Percentiles rank a stretch among this genome's conserved stretches.
phyloP scores from a whole-genome alignment of 306 rosid species.

The Arachis stenosperma region DNA sequence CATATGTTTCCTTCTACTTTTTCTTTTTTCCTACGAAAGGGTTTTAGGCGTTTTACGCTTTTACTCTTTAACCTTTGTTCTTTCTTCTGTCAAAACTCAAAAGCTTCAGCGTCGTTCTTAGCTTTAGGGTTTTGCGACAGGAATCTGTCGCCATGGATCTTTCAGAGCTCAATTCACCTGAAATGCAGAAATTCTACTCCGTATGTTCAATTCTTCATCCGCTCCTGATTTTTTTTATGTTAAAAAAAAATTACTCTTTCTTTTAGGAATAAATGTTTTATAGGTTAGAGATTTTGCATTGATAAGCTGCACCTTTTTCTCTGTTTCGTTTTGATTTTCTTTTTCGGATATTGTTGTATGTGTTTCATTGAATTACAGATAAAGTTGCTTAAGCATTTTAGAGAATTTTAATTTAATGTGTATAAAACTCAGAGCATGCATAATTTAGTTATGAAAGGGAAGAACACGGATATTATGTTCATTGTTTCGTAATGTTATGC shows the following conservation, averaged over 20 bases:
- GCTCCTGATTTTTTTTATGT: background rate
- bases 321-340: background rate
- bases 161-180: conserved; percentile 61
- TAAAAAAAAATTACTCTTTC: background rate
- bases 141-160: conserved; percentile 65
- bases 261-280: no score
- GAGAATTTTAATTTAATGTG: background rate
- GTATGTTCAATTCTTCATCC: conserved; percentile 49
- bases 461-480: background rate
- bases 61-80: no score
- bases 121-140: background rate
- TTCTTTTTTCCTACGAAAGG: no score
- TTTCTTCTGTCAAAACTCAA: no score
- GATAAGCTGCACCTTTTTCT: background rate
- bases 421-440: background rate
- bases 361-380: background rate
- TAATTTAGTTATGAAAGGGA: background rate
- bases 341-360: background rate
- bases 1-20: no score
- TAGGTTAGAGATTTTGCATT: background rate
- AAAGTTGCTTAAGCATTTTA: background rate
- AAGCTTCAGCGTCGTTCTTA: background rate
- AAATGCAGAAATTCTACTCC: conserved; percentile 64
- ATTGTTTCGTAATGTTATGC: background rate
- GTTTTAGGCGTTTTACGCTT: no score